Percentiles rank a stretch among this genome's conserved stretches.
These are phyloP conservation scores for Rhamnella rubrinervis DNA, from an alignment of 331 rosid genomes.

Conservation along the genomic window DNA sequence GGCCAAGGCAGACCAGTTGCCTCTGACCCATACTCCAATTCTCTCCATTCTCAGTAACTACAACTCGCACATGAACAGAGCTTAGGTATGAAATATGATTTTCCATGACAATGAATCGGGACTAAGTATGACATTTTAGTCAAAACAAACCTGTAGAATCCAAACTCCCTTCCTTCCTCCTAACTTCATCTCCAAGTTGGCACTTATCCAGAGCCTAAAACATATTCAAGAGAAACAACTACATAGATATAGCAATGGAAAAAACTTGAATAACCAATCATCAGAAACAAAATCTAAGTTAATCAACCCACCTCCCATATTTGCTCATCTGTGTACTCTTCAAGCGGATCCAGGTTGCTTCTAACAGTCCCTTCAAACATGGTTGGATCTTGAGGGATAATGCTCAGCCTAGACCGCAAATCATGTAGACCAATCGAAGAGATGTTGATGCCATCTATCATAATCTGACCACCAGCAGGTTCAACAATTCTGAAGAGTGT, in stretches of 20 bases:
- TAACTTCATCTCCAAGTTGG: conserved; percentile 57
- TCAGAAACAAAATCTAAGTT: background rate
- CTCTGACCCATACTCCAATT: conserved; percentile 87
- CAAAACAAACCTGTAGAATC: conserved; percentile 58
- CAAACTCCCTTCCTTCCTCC: conserved; percentile 67
- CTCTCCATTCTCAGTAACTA: conserved; percentile 68
- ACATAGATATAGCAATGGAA: background rate
- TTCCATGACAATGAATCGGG: background rate
- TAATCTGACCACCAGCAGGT: conserved; percentile 50
- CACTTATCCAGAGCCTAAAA: conserved; percentile 62
- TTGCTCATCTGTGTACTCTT: conserved; percentile 70
- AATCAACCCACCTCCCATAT: conserved; percentile 69
- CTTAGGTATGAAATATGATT: conserved; percentile 8
- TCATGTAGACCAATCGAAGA: conserved; percentile 70
- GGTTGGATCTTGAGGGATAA: conserved; percentile 81
- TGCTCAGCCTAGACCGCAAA: conserved; percentile 65
- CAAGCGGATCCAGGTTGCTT: conserved; percentile 70
- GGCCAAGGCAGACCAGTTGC: conserved; percentile 73
- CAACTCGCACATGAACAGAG: conserved; percentile 15
- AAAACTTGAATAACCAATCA: background rate
- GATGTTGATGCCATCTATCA: conserved; percentile 56
- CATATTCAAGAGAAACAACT: background rate
- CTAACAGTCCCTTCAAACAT: conserved; percentile 87
- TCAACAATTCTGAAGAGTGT: conserved; percentile 62
- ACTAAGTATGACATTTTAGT: background rate